Base-by-base conservation (phyloP, 2,329 filamentous ascomycete genomes). In the Alternaria hordeiaustralica region DNA sequence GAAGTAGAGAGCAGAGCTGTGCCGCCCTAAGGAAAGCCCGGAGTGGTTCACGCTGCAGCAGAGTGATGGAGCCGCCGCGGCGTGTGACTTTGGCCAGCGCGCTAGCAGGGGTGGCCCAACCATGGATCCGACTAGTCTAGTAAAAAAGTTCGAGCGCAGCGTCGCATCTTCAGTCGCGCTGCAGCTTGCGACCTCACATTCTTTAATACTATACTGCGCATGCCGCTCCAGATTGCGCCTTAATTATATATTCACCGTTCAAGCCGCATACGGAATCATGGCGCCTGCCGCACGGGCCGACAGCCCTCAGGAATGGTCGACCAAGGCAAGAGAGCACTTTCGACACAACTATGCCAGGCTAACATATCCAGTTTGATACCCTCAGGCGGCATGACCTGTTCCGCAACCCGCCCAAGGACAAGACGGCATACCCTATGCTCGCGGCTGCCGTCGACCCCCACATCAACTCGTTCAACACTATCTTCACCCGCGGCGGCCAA, bases 401-500 rank as follows among this genome's bases (percentile, higher is more conserved):
- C 80, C 87, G 88, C 74, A 90, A 96, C 71, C 95, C 96, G 18
- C 95, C 96, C 0, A 91, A 88, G 75, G 94, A 98, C 78, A 91
- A 89, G 71, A 92, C 92, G 10, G 93, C 95, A 63, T 98, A 97
- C 77, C 96, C 96, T 13, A 87, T 92, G 21, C 88, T 99, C 51
- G 91, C 94, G 73, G 87, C 88, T 65, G 92, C 95, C n/a, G 90
- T 98, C 63, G 87, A 92, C 69, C 96, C 96, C 54, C 96, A 99
- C 81, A 91, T 98, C 73, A 90, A 97, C 75, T 96, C 96, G 7
- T 99, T 97, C 88, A 97, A 99, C 84, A 90, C 90, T 56, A 86
- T 98, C 51, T 96, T 97, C 78, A 88, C 89, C 30, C 85, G 87
- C 61, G 87, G 90, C 80, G 93, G 92, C 57, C 84, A 91, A 56